Evolutionary conservation across 805 yeast genomes (phyloP).

Genomic region (Candida ortonii): DNA sequence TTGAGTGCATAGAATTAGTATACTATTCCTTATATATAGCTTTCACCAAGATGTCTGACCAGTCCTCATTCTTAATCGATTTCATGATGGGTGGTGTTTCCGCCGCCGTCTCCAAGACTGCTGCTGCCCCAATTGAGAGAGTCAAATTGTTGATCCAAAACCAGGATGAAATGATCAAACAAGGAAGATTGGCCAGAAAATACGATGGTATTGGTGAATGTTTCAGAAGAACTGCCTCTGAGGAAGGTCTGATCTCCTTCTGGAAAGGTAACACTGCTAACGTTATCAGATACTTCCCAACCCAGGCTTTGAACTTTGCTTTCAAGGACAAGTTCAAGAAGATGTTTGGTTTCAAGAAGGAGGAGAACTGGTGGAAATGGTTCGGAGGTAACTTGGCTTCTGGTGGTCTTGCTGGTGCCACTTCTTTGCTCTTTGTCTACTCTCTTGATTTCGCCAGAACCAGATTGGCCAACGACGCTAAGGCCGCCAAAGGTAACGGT

Average conservation of each 20-base stretch:
- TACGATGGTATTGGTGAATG: conserved; percentile 92
- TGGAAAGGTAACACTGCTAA: conserved; percentile 99
- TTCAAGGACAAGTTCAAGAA: conserved; percentile 97
- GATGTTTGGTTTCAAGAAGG: conserved; percentile 96
- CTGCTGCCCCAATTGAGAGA: conserved; percentile 97
- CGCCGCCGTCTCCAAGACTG: conserved; percentile 98
- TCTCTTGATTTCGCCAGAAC: conserved; percentile 98
- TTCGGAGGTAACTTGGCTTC: conserved; percentile 98
- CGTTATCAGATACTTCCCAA: conserved; percentile 98
- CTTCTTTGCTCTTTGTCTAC: conserved; percentile 89
- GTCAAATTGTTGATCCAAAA: conserved; percentile 94
- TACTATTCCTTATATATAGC: conserved; percentile 13
- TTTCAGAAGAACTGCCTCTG: conserved; percentile 91
- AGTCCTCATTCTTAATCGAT: conserved; percentile 53
- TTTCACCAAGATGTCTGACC: conserved; percentile 33
- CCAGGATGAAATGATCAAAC: conserved; percentile 98
- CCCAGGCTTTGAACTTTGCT: conserved; percentile 97
- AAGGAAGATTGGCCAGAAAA: conserved; percentile 84
- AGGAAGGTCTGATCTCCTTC: conserved; percentile 90
- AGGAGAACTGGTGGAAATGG: conserved; percentile 89
- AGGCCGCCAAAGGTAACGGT: conserved; percentile 80
- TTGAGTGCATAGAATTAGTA: conserved; percentile 12
- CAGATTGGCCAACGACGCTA: conserved; percentile 97
- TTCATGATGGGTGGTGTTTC: conserved; percentile 98
- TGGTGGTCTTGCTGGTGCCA: conserved; percentile 98